A percentile compares a stretch with the other conserved stretches of the same genome.
Evolutionary conservation across 2,329 filamentous ascomycete genomes (phyloP).

Genomic region (Colletotrichum coccodes): DNA sequence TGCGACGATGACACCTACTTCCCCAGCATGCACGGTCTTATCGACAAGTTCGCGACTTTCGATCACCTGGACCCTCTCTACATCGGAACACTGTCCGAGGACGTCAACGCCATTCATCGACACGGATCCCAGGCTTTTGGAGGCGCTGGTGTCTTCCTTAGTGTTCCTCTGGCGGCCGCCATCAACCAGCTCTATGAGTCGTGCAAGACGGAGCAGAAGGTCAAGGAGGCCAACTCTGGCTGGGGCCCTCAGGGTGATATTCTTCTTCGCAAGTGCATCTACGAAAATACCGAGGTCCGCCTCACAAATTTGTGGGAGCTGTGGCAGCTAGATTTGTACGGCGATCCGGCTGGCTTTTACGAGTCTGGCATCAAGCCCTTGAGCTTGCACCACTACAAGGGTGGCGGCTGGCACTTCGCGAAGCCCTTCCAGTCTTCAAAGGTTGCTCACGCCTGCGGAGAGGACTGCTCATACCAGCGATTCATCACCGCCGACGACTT

Average conservation of each 20-base stretch:
- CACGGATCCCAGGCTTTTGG: constrained; percentile 73
- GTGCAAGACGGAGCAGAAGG: constrained; percentile 61
- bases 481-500: constrained; percentile 65
- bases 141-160: constrained; percentile 72
- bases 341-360: constrained; percentile 72
- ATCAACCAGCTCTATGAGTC: constrained; percentile 55
- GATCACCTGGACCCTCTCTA: constrained; percentile 65
- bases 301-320: constrained; percentile 66
- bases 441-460: constrained; percentile 68
- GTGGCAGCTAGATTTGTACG: constrained; percentile 70
- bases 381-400: constrained; percentile 73
- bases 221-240: constrained; percentile 64
- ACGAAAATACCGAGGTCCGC: constrained; percentile 69
- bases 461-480: constrained; percentile 68
- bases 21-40: constrained; percentile 65
- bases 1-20: constrained; percentile 76
- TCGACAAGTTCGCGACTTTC: constrained; percentile 60
- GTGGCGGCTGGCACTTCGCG: constrained; percentile 65
- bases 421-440: constrained; percentile 66
- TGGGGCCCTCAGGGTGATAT: constrained; percentile 72
- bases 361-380: constrained; percentile 69
- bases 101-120: constrained; percentile 66
- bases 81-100: constrained; percentile 70
- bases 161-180: constrained; percentile 57
- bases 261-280: constrained; percentile 71